Evolutionary conservation across 306 rosid species (phyloP).

Genomic region (Elaeagnus macrophylla): DNA sequence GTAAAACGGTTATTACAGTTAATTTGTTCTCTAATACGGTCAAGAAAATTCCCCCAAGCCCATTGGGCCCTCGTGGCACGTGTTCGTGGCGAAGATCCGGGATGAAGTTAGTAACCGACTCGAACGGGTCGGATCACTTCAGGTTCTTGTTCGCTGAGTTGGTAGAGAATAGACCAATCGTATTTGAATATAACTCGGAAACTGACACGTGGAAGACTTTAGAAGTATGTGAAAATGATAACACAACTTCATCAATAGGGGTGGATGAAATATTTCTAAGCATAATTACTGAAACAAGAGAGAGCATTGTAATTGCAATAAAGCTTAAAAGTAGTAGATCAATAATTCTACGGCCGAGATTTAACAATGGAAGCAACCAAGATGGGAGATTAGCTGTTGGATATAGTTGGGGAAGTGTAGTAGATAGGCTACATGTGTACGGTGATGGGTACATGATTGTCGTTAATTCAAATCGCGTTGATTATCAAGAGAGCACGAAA

Average conservation of each 20-base stretch:
- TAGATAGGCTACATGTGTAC: slow-evolving; percentile 46
- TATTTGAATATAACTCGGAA: slow-evolving; percentile 37
- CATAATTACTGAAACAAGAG: slow-evolving; percentile 29
- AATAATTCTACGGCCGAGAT: slow-evolving; percentile 35
- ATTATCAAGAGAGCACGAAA: background rate
- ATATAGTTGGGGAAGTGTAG: slow-evolving; percentile 34
- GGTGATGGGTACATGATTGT: slow-evolving; percentile 66
- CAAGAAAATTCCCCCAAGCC: slow-evolving; percentile 46
- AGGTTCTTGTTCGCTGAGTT: slow-evolving; percentile 48
- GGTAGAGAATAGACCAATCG: slow-evolving; percentile 29
- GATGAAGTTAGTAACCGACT: slow-evolving; percentile 36
- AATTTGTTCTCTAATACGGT: slow-evolving; percentile 36
- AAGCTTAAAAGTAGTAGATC: slow-evolving; percentile 3
- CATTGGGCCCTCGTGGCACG: slow-evolving; percentile 58
- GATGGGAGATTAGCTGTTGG: slow-evolving; percentile 22
- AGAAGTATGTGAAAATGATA: slow-evolving; percentile 16
- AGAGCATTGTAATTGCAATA: slow-evolving; percentile 31
- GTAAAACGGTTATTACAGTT: slow-evolving; percentile 40
- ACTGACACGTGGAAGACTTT: slow-evolving; percentile 34
- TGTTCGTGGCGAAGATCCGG: slow-evolving; percentile 61
- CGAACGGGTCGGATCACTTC: slow-evolving; percentile 28
- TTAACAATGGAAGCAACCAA: background rate
- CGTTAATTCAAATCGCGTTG: slow-evolving; percentile 27
- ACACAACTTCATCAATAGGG: slow-evolving; percentile 9
- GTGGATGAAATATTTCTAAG: slow-evolving; percentile 20